Base-by-base conservation (phyloP, 768 basidiomycete species). In the Neoboletus subvelutipes region DNA sequence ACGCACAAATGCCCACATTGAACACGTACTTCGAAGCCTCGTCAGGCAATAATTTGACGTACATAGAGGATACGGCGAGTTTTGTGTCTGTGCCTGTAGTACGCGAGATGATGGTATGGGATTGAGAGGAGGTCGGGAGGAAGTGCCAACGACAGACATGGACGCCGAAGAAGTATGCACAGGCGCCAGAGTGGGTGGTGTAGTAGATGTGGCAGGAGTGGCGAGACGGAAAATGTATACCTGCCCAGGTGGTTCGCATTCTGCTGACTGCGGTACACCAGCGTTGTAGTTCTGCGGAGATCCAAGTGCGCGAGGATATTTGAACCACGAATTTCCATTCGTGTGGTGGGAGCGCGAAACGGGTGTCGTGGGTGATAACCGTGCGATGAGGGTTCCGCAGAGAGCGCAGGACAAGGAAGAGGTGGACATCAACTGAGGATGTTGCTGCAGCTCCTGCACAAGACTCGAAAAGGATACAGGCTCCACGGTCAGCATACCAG, bases 1-100 rank as follows among this genome's bases (percentile, higher is more conserved):
- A 24, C 92, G 83, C 50, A 96, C 85, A 65, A 91, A 96, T 18
- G 88, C 84, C 93, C 94, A 97, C 15, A 96, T 75, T 5, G 87
- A 88, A 71, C 93, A 95, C n/a, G 94, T 92, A 37, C 87, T 80
- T 13, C 94, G 84, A 20, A 97, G 77, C 9, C 94, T 83, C 6
- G 81, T 75, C 17, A 96, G 77, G 69, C 94, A 96, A 87, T 93
- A 96, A n/a, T 90, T 86, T 18, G 82, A 83, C 12, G 81, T 76
- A 65, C 94, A 97, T 3, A 97, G 76, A 1, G 94, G 92, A 70
- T 96, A 60, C 8, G 70, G 72, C 7, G 46, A 50, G 22, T 64
- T 63, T 33, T 68, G 68, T 20, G 60, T 40, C 31, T 71, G 71
- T 36, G 59, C n/a, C 28, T 62, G 52, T 18, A 59, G 59, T 20